Conservation (phyloP, 1,139 yeast species). For the Debaryomyces sp. region DNA sequence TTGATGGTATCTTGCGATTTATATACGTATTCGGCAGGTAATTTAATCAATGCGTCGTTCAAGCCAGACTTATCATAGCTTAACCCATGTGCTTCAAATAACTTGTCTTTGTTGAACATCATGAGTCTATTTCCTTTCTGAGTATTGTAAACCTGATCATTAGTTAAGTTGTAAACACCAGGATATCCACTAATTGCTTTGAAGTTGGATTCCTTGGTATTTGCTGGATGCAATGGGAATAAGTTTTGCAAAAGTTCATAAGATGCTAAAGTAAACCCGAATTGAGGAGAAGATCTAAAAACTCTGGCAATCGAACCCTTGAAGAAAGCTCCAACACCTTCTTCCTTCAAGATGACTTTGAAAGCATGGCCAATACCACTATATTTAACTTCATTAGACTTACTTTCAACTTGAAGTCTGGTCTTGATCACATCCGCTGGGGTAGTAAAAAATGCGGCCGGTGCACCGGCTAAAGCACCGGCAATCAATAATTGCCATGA, state of each 20-base stretch:
- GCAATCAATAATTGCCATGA: slow-evolving; percentile 83
- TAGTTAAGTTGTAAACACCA: slow-evolving; percentile 49
- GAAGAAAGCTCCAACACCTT: slow-evolving; percentile 78
- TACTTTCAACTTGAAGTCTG: slow-evolving; percentile 84
- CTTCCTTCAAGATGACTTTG: slow-evolving; percentile 72
- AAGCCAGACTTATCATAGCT: slow-evolving; percentile 18
- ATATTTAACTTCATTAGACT: slow-evolving; percentile 76
- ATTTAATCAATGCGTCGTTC: slow-evolving; percentile 42
- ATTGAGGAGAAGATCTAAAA: slow-evolving; percentile 94
- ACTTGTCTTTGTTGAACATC: slow-evolving; percentile 38
- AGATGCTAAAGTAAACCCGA: slow-evolving; percentile 95
- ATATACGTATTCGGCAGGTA: slow-evolving; percentile 56
- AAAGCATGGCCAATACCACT: slow-evolving; percentile 79
- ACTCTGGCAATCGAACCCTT: slow-evolving; percentile 97
- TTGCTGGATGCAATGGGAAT: slow-evolving; percentile 51
- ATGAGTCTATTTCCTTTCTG: slow-evolving; percentile 38
- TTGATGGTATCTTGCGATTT: slow-evolving; percentile 65
- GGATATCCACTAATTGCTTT: slow-evolving; percentile 51
- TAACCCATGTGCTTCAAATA: slow-evolving; percentile 26
- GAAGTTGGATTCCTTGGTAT: slow-evolving; percentile 48
- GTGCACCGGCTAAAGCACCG: slow-evolving; percentile 98
- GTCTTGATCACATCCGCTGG: slow-evolving; percentile 98
- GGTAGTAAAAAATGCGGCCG: slow-evolving; percentile 94
- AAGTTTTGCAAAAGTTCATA: slow-evolving; percentile 74
- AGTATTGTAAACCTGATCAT: slow-evolving; percentile 49